Percentiles rank a stretch among this genome's conserved stretches.
Conservation (phyloP, 2,329 filamentous ascomycete species). For the Colletotrichum siamense region DNA sequence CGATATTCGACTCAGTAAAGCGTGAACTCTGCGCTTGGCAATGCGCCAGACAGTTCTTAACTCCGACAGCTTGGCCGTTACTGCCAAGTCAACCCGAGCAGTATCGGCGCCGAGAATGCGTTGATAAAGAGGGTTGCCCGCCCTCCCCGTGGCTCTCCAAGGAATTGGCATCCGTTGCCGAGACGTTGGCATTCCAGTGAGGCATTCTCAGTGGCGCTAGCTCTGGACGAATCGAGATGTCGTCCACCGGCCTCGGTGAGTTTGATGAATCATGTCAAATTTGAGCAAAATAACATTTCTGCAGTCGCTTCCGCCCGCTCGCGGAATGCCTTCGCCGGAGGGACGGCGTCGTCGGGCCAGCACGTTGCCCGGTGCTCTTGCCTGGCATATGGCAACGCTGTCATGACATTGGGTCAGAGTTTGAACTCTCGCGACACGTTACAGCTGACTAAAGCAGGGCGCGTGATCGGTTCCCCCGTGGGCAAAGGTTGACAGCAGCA, state of each 20-base stretch:
- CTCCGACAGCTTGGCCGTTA: not conserved
- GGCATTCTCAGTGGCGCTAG: not conserved
- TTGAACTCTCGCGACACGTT: not conserved
- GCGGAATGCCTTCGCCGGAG: not conserved
- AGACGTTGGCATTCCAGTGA: not conserved
- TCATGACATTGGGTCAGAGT: conserved; percentile 7
- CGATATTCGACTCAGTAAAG: not conserved
- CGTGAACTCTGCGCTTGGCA: not conserved
- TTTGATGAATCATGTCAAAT: not conserved
- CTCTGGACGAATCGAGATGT: not conserved
- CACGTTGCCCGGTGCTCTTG: not conserved
- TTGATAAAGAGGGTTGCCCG: not conserved
- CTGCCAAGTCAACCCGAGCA: not conserved
- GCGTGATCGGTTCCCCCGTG: not conserved
- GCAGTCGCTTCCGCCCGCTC: not conserved
- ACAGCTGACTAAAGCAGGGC: not conserved
- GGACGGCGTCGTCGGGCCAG: not conserved
- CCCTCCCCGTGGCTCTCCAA: not conserved
- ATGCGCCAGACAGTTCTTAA: not conserved
- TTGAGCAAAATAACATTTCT: not conserved
- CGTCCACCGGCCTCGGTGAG: not conserved
- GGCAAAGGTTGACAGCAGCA: not conserved
- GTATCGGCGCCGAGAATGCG: not conserved
- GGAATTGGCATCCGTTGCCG: not conserved
- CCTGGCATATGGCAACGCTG: not conserved